These are phyloP conservation scores for Colletotrichum sp. DNA, from an alignment of 2,329 filamentous ascomycete species.

Conservation along the genomic window DNA sequence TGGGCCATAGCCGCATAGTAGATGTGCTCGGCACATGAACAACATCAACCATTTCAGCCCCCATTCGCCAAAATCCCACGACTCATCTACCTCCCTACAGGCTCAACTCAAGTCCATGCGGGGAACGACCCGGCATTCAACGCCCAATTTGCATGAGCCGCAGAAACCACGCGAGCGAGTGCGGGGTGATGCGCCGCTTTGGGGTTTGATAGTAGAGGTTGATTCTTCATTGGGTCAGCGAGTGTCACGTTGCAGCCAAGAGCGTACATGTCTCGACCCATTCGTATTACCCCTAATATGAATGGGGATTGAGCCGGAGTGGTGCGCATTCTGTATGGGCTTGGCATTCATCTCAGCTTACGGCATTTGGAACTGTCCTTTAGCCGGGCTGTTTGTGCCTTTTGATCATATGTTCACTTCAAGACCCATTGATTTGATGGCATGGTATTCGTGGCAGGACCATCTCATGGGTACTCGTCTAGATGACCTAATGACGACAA, in stretches of 20 bases:
- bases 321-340: not conserved
- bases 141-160: not conserved
- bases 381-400: not conserved
- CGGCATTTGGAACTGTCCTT: not conserved
- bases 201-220: not conserved
- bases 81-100: not conserved
- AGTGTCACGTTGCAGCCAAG: not conserved
- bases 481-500: fast-evolving
- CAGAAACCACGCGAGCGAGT: not conserved
- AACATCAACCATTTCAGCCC: not conserved
- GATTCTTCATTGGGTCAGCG: not conserved
- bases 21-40: not conserved
- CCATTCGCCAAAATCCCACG: not conserved
- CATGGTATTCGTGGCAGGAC: not conserved
- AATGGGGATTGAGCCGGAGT: not conserved
- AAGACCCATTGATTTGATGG: not conserved
- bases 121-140: not conserved
- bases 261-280: not conserved
- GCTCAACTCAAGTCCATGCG: not conserved
- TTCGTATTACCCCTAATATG: not conserved
- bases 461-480: not conserved
- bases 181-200: not conserved
- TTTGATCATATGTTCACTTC: not conserved
- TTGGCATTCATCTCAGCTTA: not conserved
- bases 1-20: not conserved